Evolutionary conservation across 805 yeast species (phyloP), one percentile per base, ranked within the genome.

Genomic region (Cyberlindnera nakhonratchasimensis): DNA sequence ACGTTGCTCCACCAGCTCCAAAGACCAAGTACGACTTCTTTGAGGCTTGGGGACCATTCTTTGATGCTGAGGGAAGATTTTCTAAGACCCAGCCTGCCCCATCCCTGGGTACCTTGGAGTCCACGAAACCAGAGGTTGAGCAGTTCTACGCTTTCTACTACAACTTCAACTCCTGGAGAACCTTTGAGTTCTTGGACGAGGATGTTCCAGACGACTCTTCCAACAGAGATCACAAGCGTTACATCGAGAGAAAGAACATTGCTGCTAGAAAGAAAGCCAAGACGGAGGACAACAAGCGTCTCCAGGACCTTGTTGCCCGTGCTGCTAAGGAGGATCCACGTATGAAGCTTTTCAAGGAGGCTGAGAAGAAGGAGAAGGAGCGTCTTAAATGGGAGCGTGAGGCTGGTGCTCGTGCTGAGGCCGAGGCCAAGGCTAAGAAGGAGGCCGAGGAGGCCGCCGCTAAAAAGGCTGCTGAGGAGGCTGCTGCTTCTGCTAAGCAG

Each of bases 121-220:
- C 91, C 42, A 48, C 86, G 45, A 87, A 86, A 72, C 80, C 77
- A 42, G 91, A 85, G 46, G 95, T 90, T 48, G 95, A 86, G 58
- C 73, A 71, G 40, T 90, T 95, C 71, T 91, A 91, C 76, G 77
- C 79, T 55, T 91, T 88, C 79, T 93, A 93, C 85, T 82, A 82
- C 67, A 82, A 84, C 66, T 86, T 90, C 54, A 96, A 93, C 70
- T 91, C 98, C 17, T 93, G 99, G 99, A 86, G 96, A 75, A 75
- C 96, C 36, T 93, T 93, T 64, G 99, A 93, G 72, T 93, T 90
- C 73, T 79, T 89, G 66, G 99, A 93, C 64, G 99, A 93, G 75
- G 99, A 93, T 64, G 96, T 90, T 61, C 99, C 99, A 56, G 99
- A 93, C 73, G 99, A 93, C 70, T 86, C 97, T 44, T 86, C 96